Percentiles rank a stretch among this genome's conserved stretches.
phyloP scores from a whole-genome alignment of 2,329 filamentous ascomycete species.

The Lachnellula occidentalis region DNA sequence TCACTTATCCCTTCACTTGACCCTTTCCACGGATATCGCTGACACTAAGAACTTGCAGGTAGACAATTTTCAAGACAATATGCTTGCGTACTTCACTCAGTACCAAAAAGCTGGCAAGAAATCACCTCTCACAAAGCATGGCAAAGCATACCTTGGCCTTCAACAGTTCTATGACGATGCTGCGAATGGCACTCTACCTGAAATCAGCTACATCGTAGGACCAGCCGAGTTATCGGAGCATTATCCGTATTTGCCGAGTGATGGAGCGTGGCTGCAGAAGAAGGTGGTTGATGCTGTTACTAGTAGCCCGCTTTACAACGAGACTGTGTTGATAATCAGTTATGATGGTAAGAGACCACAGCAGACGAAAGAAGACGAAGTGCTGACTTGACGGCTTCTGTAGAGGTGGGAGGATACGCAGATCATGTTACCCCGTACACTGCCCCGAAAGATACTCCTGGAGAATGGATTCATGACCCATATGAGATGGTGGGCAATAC shows the following conservation, averaged over 20 bases:
- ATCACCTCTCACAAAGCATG: conserved; percentile 34
- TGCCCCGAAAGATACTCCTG: conserved; percentile 44
- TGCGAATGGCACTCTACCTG: conserved; percentile 46
- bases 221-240: conserved; percentile 47
- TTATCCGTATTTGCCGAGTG: conserved; percentile 44
- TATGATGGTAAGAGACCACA: conserved; percentile 35
- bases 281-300: conserved; percentile 45
- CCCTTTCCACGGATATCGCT: too few relatives aligned
- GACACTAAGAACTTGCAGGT: conserved; percentile 7
- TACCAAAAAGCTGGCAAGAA: conserved; percentile 33
- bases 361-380: conserved; percentile 43
- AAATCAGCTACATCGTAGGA: conserved; percentile 44
- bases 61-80: conserved; percentile 43
- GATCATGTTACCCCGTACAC: conserved; percentile 45
- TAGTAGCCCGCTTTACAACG: conserved; percentile 43
- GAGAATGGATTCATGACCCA: conserved; percentile 48
- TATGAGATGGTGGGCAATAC: conserved; percentile 37
- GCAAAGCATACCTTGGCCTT: conserved; percentile 34
- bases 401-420: conserved; percentile 46
- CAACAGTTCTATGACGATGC: conserved; percentile 32
- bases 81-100: conserved; percentile 38
- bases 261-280: conserved; percentile 48
- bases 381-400: conserved; percentile 40
- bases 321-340: conserved; percentile 44
- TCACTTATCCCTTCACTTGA: too few relatives aligned